Percentiles rank a stretch among this genome's conserved stretches.
Conservation (phyloP, 306 rosid species). For the Begonia masoniana region DNA sequence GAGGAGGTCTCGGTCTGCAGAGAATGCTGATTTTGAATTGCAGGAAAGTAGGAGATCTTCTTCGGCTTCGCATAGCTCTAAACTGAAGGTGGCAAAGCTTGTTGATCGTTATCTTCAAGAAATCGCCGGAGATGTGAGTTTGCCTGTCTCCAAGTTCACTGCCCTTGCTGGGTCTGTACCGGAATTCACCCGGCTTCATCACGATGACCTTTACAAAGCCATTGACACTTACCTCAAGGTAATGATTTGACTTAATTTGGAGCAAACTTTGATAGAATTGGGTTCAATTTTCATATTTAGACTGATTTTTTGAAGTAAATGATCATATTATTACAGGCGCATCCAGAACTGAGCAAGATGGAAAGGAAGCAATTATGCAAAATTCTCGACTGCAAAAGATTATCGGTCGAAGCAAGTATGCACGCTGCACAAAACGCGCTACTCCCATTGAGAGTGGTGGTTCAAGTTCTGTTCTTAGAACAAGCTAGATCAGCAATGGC, state of each 20-base stretch:
- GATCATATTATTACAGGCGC: constrained; percentile 38
- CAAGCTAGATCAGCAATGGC: constrained; percentile 12
- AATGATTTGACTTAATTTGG: neutral
- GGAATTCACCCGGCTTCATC: constrained; percentile 73
- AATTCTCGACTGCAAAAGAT: constrained; percentile 90
- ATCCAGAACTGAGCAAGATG: constrained; percentile 79
- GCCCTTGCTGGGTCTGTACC: constrained; percentile 90
- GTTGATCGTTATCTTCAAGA: too few species aligned
- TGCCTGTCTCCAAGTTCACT: constrained; percentile 79
- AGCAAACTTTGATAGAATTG: neutral
- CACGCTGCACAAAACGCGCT: constrained; percentile 97
- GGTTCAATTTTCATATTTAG: too few species aligned
- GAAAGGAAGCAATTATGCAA: constrained; percentile 91
- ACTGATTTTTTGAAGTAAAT: too few species aligned
- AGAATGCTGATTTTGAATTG: too few species aligned
- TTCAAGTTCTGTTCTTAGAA: constrained; percentile 88
- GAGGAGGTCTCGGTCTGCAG: constrained; percentile 15
- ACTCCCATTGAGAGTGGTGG: constrained; percentile 84
- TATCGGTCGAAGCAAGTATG: constrained; percentile 89
- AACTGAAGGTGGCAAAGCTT: too few species aligned
- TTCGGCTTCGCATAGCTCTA: too few species aligned
- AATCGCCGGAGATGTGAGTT: constrained; percentile 44
- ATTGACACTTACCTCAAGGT: constrained; percentile 87
- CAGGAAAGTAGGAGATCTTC: too few species aligned
- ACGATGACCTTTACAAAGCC: constrained; percentile 89